Evolutionary conservation across 139 green algal species (phyloP).

Genomic region (Tetraselmis striata): DNA sequence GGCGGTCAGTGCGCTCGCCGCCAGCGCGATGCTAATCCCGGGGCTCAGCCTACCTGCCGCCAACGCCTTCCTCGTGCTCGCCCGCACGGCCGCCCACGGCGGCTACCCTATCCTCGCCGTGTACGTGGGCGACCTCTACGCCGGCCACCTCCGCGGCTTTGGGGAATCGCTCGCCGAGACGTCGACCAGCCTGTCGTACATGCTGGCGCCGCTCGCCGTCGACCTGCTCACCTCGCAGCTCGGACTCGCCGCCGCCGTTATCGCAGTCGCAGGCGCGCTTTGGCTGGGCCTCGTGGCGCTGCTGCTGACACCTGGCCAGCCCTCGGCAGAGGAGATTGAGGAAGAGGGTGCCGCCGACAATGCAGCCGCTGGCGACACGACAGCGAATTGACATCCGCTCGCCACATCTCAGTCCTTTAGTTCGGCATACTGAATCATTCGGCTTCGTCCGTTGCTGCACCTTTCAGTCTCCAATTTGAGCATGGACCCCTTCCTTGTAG

Average conservation of each 20-base stretch:
- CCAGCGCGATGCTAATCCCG: neutral
- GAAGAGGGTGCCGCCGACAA: neutral
- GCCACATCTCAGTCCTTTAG: too few relatives aligned
- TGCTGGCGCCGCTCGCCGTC: neutral
- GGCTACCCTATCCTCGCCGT: neutral
- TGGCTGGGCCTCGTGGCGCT: neutral
- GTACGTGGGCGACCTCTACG: neutral
- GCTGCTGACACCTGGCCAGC: neutral
- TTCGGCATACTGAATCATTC: too few relatives aligned
- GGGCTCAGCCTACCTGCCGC: neutral
- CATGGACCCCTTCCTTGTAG: too few relatives aligned
- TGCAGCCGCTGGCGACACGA: too few relatives aligned
- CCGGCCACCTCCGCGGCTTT: neutral
- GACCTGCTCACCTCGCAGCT: neutral
- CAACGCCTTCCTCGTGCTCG: neutral
- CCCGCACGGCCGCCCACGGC: neutral
- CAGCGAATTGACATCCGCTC: too few relatives aligned
- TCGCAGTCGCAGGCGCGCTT: neutral
- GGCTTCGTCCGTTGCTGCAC: too few relatives aligned
- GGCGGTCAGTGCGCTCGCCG: neutral
- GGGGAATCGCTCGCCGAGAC: neutral
- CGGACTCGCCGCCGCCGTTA: neutral
- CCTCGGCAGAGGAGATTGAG: neutral
- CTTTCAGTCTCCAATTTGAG: too few relatives aligned
- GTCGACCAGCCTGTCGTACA: neutral